Percentiles rank a stretch among this genome's conserved stretches.
Evolutionary conservation across 2,329 filamentous ascomycete species (phyloP).

Genomic region (Cephalotrichum gorgonifer): DNA sequence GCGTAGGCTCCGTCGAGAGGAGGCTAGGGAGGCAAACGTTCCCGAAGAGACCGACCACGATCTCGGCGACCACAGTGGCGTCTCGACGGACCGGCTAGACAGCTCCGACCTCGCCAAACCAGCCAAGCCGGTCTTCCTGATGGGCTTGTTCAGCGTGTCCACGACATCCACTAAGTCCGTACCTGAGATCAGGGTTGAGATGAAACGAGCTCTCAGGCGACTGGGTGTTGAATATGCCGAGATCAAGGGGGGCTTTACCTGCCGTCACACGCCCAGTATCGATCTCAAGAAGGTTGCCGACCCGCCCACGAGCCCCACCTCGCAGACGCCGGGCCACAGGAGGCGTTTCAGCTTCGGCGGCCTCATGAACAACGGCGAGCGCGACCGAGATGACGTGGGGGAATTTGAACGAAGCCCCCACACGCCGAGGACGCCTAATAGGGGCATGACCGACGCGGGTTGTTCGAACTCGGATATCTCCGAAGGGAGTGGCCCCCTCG

Average conservation of each 20-base stretch:
- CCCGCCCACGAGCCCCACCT: conserved; percentile 45
- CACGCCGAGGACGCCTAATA: conserved; percentile 32
- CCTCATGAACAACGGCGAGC: conserved; percentile 41
- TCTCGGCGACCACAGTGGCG: conserved; percentile 49
- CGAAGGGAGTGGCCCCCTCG: conserved; percentile 58
- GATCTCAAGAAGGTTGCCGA: conserved; percentile 68
- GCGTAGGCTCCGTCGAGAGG: conserved; percentile 64
- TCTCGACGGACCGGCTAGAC: conserved; percentile 47
- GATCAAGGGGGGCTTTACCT: conserved; percentile 89
- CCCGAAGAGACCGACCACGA: conserved; percentile 88
- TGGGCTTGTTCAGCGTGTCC: conserved; percentile 92
- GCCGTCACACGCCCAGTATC: conserved; percentile 80
- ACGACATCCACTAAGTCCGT: conserved; percentile 92
- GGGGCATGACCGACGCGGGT: conserved; percentile 52
- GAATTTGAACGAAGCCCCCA: conserved; percentile 38
- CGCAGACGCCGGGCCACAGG: conserved; percentile 48
- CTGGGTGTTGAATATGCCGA: conserved; percentile 86
- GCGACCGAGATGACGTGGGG: conserved; percentile 61
- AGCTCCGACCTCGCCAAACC: conserved; percentile 79
- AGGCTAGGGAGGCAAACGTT: conserved; percentile 63
- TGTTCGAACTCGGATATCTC: conserved; percentile 83
- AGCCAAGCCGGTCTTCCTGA: conserved; percentile 92
- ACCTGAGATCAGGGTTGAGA: conserved; percentile 73
- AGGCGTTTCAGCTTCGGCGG: conserved; percentile 80
- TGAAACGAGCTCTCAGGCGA: conserved; percentile 80